These are phyloP conservation scores for Amyloporia xantha DNA, from an alignment of 768 basidiomycete species.

Conservation along the genomic window DNA sequence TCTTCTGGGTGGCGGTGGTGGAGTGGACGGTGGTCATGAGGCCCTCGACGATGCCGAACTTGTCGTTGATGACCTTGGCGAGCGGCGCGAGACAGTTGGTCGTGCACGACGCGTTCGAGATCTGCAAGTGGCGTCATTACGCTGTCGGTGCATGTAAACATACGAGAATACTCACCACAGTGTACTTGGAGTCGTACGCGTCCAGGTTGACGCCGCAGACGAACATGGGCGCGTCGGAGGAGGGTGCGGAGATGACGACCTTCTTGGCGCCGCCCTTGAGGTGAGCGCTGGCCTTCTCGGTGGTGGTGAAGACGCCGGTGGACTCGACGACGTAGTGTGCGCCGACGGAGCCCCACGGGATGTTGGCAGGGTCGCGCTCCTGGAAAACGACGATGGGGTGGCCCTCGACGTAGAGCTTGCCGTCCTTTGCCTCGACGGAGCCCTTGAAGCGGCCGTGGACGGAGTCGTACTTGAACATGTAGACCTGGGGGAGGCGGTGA, in stretches of 20 bases:
- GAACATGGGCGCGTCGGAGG: constrained; percentile 94
- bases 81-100: constrained; percentile 99
- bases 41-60: constrained; percentile 92
- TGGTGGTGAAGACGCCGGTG: constrained; percentile 97
- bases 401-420: constrained; percentile 84
- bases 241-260: constrained; percentile 98
- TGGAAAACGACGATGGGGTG: constrained; percentile 70
- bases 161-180: constrained; percentile 52
- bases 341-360: constrained; percentile 74
- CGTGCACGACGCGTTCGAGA: constrained; percentile 99
- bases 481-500: constrained; percentile 48
- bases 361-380: constrained; percentile 83
- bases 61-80: constrained; percentile 97
- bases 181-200: constrained; percentile 80
- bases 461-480: constrained; percentile 98
- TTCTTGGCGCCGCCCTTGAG: constrained; percentile 99
- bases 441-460: constrained; percentile 93
- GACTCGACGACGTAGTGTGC: constrained; percentile 96
- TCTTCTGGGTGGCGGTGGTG: constrained; percentile 93
- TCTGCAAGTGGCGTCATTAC: constrained; percentile 32
- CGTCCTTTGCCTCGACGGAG: constrained; percentile 71
- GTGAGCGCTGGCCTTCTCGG: constrained; percentile 87
- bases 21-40: constrained; percentile 99
- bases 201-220: constrained; percentile 96
- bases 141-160: constrained; percentile 1